These are phyloP conservation scores for Phytophthora nicotianae DNA, from an alignment of 352 stramenopile genomes.

Conservation along the genomic window DNA sequence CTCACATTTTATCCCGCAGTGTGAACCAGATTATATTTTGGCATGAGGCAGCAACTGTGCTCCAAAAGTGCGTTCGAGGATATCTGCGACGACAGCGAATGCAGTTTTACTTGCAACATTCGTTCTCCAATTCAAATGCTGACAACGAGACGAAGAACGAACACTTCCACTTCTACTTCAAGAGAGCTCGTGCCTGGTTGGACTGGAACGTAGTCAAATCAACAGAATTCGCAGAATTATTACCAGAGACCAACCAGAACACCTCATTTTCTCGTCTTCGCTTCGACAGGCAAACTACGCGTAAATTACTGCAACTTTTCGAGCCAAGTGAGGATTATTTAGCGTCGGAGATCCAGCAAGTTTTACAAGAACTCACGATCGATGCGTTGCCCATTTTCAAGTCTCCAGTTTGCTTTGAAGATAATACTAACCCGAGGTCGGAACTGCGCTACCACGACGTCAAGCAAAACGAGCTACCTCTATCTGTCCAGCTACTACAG, in stretches of 20 bases:
- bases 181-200: constrained; percentile 48
- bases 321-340: constrained; percentile 36
- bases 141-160: not conserved
- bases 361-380: constrained; percentile 38
- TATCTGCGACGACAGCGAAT: constrained; percentile 28
- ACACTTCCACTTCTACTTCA: constrained; percentile 51
- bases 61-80: constrained; percentile 37
- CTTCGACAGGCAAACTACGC: constrained; percentile 49
- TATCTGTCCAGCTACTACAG: constrained; percentile 41
- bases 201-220: constrained; percentile 9
- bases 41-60: constrained; percentile 27
- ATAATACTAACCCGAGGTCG: constrained; percentile 17
- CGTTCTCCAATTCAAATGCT: not conserved
- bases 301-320: constrained; percentile 49
- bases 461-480: constrained; percentile 57
- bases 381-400: constrained; percentile 45
- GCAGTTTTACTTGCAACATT: constrained; percentile 30
- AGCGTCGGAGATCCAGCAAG: constrained; percentile 29
- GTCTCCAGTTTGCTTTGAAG: constrained; percentile 24
- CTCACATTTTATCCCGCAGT: constrained; percentile 40
- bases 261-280: constrained; percentile 28
- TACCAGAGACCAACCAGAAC: not conserved
- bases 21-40: constrained; percentile 34
- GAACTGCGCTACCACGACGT: constrained; percentile 46
- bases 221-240: not conserved